A percentile compares a stretch with the other conserved stretches of the same genome.
phyloP scores from a whole-genome alignment of 805 yeast genomes.

The Metschnikowia lochheadii region DNA sequence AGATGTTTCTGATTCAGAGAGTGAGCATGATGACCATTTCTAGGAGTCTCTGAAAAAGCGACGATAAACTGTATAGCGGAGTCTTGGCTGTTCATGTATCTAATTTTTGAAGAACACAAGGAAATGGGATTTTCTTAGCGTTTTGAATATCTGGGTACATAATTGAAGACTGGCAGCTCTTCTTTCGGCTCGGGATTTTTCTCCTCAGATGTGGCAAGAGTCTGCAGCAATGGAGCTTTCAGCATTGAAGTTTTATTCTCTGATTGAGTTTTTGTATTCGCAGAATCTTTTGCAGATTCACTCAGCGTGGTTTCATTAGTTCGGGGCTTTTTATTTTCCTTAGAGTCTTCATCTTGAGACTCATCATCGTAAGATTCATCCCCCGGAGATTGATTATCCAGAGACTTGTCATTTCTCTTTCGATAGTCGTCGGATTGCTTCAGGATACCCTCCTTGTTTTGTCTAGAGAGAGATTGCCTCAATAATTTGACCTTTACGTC shows the following conservation, averaged over 20 bases:
- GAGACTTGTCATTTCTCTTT: not conserved
- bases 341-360: not conserved
- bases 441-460: not conserved
- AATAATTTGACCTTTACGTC: not conserved
- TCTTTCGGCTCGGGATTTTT: not conserved
- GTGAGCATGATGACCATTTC: not conserved
- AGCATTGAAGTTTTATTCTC: not conserved
- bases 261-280: not conserved
- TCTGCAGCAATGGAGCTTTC: not conserved
- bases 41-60: not conserved
- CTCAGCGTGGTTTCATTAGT: too few species aligned
- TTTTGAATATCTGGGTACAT: constrained; percentile 5
- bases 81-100: not conserved
- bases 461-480: not conserved
- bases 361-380: not conserved
- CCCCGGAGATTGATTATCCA: too few species aligned
- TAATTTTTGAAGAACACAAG: not conserved
- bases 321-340: not conserved
- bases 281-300: not conserved
- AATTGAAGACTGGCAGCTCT: not conserved
- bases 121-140: not conserved
- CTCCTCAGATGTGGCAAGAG: not conserved
- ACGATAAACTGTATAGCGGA: not conserved
- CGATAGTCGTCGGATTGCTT: not conserved
- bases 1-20: not conserved